Base-by-base conservation (phyloP, 768 basidiomycete species). In the Piloderma croceum region DNA sequence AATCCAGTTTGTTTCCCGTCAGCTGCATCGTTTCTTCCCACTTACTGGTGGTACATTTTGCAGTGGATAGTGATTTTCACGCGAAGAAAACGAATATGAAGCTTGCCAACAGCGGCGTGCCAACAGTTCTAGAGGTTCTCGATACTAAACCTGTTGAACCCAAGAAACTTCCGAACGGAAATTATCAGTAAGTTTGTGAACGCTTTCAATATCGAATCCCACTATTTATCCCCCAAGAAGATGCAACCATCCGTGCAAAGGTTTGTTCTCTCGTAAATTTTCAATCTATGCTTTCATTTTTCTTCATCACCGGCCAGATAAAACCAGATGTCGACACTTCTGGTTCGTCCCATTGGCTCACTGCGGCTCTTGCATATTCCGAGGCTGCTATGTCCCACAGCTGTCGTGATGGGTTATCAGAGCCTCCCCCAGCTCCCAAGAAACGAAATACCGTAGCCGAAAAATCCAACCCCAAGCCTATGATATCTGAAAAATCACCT, bases 231-330 rank as follows among this genome's bases (percentile, higher is more conserved):
- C 20, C n/a, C 41, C n/a, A 22, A 45, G 42, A 27, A 88, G 86
- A 36, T 91, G 89, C 53, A 84, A 85, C 49, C 89, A 91, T 49
- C 38, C 71, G 17, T 91, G 89, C 69, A 86, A 83, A 56, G n/a
- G n/a, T n/a, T n/a, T n/a, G n/a, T n/a, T n/a, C n/a, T n/a, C n/a
- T n/a, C n/a, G n/a, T n/a, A n/a, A n/a, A n/a, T n/a, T n/a, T n/a
- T n/a, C n/a, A n/a, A n/a, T n/a, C n/a, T n/a, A n/a, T n/a, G n/a
- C n/a, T n/a, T n/a, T n/a, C n/a, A n/a, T n/a, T n/a, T n/a, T n/a
- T n/a, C n/a, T n/a, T n/a, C n/a, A n/a, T n/a, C n/a, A n/a, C n/a
- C n/a, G n/a, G n/a, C n/a, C n/a, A n/a, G 78, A 88, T 52, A 90
- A 89, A 59, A 61, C 65, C 4, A 70, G 65, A 31, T 91, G 89